phyloP scores from a whole-genome alignment of 2,329 filamentous ascomycete species.

The Chaetomium sp. region DNA sequence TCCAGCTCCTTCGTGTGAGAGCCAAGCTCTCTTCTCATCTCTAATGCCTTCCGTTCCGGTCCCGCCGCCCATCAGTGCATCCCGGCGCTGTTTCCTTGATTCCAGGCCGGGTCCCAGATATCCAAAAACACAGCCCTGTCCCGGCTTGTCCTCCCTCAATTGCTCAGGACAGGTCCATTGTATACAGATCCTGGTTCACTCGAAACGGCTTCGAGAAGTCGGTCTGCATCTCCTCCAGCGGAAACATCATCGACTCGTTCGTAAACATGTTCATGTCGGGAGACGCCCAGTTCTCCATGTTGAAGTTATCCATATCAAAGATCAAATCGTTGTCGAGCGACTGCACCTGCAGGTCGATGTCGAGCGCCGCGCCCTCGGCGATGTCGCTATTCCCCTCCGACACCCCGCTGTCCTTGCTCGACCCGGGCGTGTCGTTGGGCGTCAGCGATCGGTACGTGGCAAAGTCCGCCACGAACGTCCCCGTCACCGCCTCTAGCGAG shows the following conservation, averaged over 20 bases:
- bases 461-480: constrained; percentile 56
- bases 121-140: neutral
- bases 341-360: constrained; percentile 56
- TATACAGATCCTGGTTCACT: constrained; percentile 52
- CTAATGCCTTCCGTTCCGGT: neutral
- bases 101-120: neutral
- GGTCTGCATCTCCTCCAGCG: constrained; percentile 54
- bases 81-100: neutral
- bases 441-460: constrained; percentile 57
- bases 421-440: constrained; percentile 66
- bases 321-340: constrained; percentile 51
- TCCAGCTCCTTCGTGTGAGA: neutral
- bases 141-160: neutral
- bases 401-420: constrained; percentile 60
- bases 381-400: constrained; percentile 66
- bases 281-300: constrained; percentile 37
- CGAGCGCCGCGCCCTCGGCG: constrained; percentile 55
- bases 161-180: constrained; percentile 32
- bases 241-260: constrained; percentile 35
- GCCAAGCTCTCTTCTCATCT: neutral
- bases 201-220: constrained; percentile 58
- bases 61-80: neutral
- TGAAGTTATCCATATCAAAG: constrained; percentile 46
- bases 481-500: constrained; percentile 45
- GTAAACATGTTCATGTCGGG: constrained; percentile 34